Evolutionary conservation across 345 rosid genomes (phyloP), one percentile per base, ranked within the genome.

Genomic region (Physaria fendleri): DNA sequence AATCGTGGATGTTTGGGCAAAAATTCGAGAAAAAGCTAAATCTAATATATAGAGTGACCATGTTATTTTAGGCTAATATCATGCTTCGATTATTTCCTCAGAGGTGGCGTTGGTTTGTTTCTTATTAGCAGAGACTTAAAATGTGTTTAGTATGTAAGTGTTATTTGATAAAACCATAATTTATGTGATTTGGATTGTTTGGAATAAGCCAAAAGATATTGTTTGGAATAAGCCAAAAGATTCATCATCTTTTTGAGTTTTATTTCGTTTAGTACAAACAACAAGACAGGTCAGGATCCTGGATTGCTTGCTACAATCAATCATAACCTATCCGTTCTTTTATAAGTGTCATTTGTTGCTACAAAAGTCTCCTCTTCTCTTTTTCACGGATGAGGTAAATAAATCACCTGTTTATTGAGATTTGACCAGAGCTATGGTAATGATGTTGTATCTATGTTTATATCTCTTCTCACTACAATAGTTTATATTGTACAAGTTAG

Each of bases 31-130:
- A 8, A 91, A 88, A 64, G 97, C 97, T 6, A 73, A 56, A 38
- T 66, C 79, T 1, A 91, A 85, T 40, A 78, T 79, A 23, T 78
- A 77, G 9, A 60, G 64, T 34, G 99, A 88, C 64, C 95, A 91
- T 2, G 66, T 88, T 1, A 63, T 86, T n/a, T 86, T 86, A 0
- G 77, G 72, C 24, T 88, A 86, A 44, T 93, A 88, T 29, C 73
- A 68, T 55, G 65, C 81, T 24, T 83, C 95, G 8, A 77, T 93
- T 44, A 59, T 88, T 13, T 84, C 83, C 2, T 91, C 80, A 3
- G 63, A 60, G 2, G 59, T 63, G 24, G 74, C 63, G 74, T 62
- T 38, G 74, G 74, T 62, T 70, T 40, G 59, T 70, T 56, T 70
- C 64, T 70, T 57, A 62, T 62, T 62, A 70, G 74, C 69, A 62